Evolutionary conservation across 345 rosid species (phyloP).

Genomic region (Lepidium aucheri): DNA sequence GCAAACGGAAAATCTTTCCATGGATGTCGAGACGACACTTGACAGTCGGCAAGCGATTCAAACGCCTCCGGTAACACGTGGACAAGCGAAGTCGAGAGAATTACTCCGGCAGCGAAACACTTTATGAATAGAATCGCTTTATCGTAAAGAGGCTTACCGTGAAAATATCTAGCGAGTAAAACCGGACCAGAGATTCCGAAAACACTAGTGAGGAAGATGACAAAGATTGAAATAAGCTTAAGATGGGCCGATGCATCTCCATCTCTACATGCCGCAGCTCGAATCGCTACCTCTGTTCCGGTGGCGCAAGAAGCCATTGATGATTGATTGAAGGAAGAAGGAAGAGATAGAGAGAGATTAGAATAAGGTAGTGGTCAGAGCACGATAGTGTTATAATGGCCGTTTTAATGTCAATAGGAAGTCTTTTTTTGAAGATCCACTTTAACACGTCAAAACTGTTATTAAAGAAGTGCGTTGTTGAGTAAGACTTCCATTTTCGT

Average conservation of each 20-base stretch:
- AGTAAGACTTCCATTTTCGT: constrained; percentile 28
- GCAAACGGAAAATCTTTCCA: constrained; percentile 92
- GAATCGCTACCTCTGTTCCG: constrained; percentile 39
- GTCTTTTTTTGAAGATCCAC: background rate
- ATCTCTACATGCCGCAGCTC: constrained; percentile 55
- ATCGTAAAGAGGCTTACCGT: constrained; percentile 71
- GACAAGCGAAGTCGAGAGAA: constrained; percentile 86
- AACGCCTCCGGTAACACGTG: constrained; percentile 92
- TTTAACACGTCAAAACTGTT: constrained; percentile 16
- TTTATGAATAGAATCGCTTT: constrained; percentile 59
- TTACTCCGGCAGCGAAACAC: constrained; percentile 97
- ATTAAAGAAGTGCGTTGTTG: constrained; percentile 27
- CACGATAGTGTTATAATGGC: background rate
- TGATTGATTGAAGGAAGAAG: background rate
- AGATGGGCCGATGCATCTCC: constrained; percentile 58
- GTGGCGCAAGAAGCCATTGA: constrained; percentile 44
- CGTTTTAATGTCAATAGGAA: background rate
- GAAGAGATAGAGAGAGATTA: background rate
- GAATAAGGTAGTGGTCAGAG: background rate
- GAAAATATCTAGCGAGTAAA: constrained; percentile 64
- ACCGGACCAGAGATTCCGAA: constrained; percentile 64
- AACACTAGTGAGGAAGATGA: constrained; percentile 68
- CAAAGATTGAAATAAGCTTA: constrained; percentile 47
- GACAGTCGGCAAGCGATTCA: constrained; percentile 64
- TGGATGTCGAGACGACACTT: constrained; percentile 63